Evolutionary conservation across 257 asterid genomes (phyloP).

Genomic region (Solanum sejunctum): DNA sequence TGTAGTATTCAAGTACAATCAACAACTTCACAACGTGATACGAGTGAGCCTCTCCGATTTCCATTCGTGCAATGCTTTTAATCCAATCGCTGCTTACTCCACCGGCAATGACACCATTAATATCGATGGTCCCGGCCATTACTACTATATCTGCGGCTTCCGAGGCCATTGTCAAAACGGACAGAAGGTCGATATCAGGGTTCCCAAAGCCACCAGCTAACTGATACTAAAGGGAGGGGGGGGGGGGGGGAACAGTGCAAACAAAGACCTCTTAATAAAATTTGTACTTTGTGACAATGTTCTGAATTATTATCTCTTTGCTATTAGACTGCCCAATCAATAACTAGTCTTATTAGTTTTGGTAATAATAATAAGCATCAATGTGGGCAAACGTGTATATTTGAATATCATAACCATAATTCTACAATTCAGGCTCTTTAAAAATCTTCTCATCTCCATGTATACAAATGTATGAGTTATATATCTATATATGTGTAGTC

Average conservation of each 20-base stretch:
- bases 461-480: background rate
- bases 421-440: background rate
- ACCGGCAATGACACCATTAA: slow-evolving; percentile 15
- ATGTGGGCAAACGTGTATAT: background rate
- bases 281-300: background rate
- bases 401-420: background rate
- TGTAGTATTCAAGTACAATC: slow-evolving; percentile 15
- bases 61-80: slow-evolving; percentile 11
- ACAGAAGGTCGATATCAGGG: slow-evolving; percentile 10
- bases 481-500: background rate
- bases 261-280: background rate
- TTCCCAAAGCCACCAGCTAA: background rate
- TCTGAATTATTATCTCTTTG: background rate
- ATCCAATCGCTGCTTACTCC: slow-evolving; percentile 14
- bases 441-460: background rate
- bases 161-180: slow-evolving; percentile 19
- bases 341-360: background rate
- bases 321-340: background rate
- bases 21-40: slow-evolving; percentile 9
- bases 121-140: slow-evolving; percentile 8
- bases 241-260: too few relatives aligned
- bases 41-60: slow-evolving; percentile 12
- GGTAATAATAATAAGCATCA: background rate
- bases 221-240: background rate
- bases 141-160: slow-evolving; percentile 13